Evolutionary conservation across 331 rosid species (phyloP), one percentile per base, ranked within the genome.

Genomic region (Phaseolus coccineus): DNA sequence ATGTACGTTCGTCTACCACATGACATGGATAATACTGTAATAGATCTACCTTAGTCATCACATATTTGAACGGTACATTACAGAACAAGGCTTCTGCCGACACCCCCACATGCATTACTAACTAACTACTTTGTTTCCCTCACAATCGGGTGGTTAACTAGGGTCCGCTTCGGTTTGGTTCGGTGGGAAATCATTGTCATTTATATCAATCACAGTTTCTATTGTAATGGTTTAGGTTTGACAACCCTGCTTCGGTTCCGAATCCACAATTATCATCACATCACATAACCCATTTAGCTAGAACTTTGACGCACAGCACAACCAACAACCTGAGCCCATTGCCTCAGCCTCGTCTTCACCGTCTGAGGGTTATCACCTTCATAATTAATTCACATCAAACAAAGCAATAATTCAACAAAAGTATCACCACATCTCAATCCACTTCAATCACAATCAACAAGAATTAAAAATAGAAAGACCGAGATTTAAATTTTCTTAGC

Each of bases 241-340:
- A 10, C 51, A 88, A 84, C 93, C 80, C 65, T 71, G 80, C 83
- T 80, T 84, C 48, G 67, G 78, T 81, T 82, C 19, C 58, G 7
- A 12, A 67, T 78, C 19, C 48, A 44, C 46, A 37, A 8, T 63
- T 25, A 73, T 12, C 70, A 31, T n/a, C 14, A 3, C 10, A 42
- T 42, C 46, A 31, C 81, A 81, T 62, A 48, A 62, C 37, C 67
- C 69, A 72, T 35, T 89, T 81, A 85, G 80, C 78, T 16, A 22
- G 93, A 78, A 77, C 74, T 74, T 72, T 92, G 98, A 74, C 92
- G 84, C 84, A 94, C 98, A 47, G 97, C 77, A 86, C 97, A 94
- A 77, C 93, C 98, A 74, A 92, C 96, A 64, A 92, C 96, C 88
- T 92, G 96, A 4, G 98, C 98, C 98, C 98, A 94, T 78, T 90